A percentile compares a stretch with the other conserved stretches of the same genome.
These are phyloP conservation scores for Exobasidium rhododendri DNA, from an alignment of 1,284 basidiomycete genomes.

Conservation along the genomic window DNA sequence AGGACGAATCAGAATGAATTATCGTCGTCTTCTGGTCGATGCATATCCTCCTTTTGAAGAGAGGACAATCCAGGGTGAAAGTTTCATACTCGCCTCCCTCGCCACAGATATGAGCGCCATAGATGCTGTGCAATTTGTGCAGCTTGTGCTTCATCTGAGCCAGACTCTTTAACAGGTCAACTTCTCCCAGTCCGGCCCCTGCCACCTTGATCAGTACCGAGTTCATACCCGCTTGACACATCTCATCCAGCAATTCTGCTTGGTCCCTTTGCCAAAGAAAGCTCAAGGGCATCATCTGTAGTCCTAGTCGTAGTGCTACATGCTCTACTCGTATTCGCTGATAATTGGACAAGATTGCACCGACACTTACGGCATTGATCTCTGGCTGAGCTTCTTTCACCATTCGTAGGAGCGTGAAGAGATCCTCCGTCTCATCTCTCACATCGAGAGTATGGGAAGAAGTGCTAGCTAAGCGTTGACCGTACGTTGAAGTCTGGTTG, in stretches of 20 bases:
- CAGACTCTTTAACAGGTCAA: constrained; percentile 75
- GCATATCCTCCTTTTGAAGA: constrained; percentile 75
- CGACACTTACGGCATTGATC: constrained; percentile 81
- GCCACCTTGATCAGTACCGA: constrained; percentile 93
- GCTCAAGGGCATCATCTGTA: constrained; percentile 74
- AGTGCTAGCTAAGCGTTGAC: constrained; percentile 55
- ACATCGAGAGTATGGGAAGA: constrained; percentile 18
- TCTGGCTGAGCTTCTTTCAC: constrained; percentile 75
- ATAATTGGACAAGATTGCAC: constrained; percentile 95
- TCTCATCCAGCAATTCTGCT: constrained; percentile 74
- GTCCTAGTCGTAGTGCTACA: constrained; percentile 62
- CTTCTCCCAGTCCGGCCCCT: constrained; percentile 76
- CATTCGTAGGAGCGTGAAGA: constrained; percentile 69
- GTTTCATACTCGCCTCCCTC: constrained; percentile 99
- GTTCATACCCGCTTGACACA: constrained; percentile 75
- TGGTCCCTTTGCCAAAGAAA: constrained; percentile 96
- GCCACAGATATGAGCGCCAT: constrained; percentile 90
- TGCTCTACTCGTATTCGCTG: constrained; percentile 96
- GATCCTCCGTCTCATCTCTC: constrained; percentile 95
- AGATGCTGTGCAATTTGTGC: constrained; percentile 69
- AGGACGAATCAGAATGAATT: constrained; percentile 40
- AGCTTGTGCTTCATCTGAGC: constrained; percentile 73
- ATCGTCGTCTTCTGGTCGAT: constrained; percentile 56
- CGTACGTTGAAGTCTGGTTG: constrained; percentile 81
- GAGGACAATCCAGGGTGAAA: constrained; percentile 80